Base-by-base conservation (phyloP, 2,329 filamentous ascomycete genomes). In the Alternaria ethzedia region DNA sequence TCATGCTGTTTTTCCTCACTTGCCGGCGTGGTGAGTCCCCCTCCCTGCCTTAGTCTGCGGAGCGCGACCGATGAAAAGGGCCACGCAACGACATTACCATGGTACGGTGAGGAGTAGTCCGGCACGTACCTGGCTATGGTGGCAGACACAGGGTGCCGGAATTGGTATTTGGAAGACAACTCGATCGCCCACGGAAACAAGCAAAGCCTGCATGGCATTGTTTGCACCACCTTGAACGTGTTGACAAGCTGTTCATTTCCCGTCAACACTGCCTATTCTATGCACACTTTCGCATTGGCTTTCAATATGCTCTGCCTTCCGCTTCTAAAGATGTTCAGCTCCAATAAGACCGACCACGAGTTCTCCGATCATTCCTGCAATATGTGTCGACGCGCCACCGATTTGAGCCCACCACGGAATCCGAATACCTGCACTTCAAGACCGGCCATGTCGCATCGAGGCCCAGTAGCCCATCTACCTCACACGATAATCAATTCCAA, bases 401-500 rank as follows among this genome's bases (percentile, higher is more conserved):
- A 52, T 10, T 17, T 32, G 23, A 43, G 5, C 51, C 49, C 30
- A n/a, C 43, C 47, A 43, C 49, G 23, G 43, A 52, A 41, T 13
- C n/a, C 36, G n/a, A 50, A 62, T 54, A 30, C 25, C 21, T 59
- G 47, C 55, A 45, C 28, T 11, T 59, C 55, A 17, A 54, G 32
- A 25, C 50, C 44, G 25, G 26, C 44, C 12, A 43, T 25, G 7
- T 28, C 46, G 3, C n/a, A 32, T 43, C 26, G 32, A 20, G 43
- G 32, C 12, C 58, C 57, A 10, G 57, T 59, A 17, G 28, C 51
- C 5, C 57, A 61, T 28, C n/a, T 67, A 17, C 62, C 65, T 17
- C 62, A 65, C 21, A 67, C 65, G 4, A 12, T 55, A n/a, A 54
- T 65, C 28, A 59, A 45, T 15, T 62, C 58, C n/a, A 51, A 67